Evolutionary conservation across 192 early-diverging fungal genomes (phyloP), one percentile per base, ranked within the genome.

Genomic region (Backusella psychrophila): DNA sequence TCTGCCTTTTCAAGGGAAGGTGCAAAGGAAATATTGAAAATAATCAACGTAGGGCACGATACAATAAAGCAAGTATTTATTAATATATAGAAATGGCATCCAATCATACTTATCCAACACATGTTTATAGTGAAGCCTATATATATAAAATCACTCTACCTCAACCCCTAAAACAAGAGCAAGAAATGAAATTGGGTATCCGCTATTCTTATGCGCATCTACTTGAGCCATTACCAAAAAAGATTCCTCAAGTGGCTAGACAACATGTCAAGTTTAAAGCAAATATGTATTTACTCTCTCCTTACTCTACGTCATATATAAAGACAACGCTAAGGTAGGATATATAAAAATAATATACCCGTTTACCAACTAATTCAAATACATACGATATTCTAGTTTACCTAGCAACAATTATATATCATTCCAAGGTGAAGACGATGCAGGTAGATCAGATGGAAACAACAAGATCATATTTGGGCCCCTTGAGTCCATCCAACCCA

Each of bases 251-350:
- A 83, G 79, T 81, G 4, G 91, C 87, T 33, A 86, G 87, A 74
- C 96, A 96, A 80, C 71, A 78, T 49, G 84, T 95, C 63, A 68
- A 82, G 44, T 95, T 89, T 83, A 65, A 69, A 7, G 91, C 89
- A 70, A 88, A 87, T 75, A 79, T 85, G 14, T 90, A 91, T 75
- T 85, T 90, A 23, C 74, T 80, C 49, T 91, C 90, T 11, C 87
- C 87, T 3, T 97, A 98, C 81, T 66, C 80, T 34, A 83, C 89
- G 12, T 63, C 86, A n/a, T 90, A 93, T 84, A 89, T 91, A 73
- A 96, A 94, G 77, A 94, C 93, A 21, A 87, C 88, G 26, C 88
- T 98, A 26, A 85, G 85, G 93, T 95, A 87, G 71, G 89, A 69
- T 63, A 29, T 44, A 44, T 44, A 17, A 5, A 44, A 14, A 44